These are phyloP conservation scores for Boletus subcaerulescens DNA, from an alignment of 768 basidiomycete genomes.

Conservation along the genomic window DNA sequence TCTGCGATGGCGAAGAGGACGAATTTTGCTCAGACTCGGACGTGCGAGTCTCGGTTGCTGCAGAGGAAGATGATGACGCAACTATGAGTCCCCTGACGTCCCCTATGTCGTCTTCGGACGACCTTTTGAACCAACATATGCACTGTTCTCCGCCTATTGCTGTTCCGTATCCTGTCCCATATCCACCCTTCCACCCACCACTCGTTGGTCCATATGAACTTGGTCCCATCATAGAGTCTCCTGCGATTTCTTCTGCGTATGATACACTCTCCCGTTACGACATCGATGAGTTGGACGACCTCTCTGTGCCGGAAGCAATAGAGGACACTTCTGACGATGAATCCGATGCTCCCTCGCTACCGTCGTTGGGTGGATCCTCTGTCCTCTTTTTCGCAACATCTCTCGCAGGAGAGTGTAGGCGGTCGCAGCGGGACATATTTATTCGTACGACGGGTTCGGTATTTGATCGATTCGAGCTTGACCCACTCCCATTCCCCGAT, in stretches of 20 bases:
- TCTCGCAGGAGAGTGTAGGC: conserved; percentile 50
- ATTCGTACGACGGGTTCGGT: conserved; percentile 56
- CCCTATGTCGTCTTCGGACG: conserved; percentile 77
- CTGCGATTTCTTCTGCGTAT: conserved; percentile 41
- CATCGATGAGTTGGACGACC: conserved; percentile 62
- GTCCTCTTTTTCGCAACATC: conserved; percentile 51
- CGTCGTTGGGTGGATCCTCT: conserved; percentile 57
- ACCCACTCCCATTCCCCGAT: conserved; percentile 67
- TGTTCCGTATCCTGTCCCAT: conserved; percentile 60
- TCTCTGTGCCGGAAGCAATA: conserved; percentile 74
- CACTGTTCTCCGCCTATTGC: conserved; percentile 48
- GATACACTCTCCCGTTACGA: conserved; percentile 64
- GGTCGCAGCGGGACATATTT: conserved; percentile 56
- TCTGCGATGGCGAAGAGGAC: conserved; percentile 71
- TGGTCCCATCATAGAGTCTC: conserved; percentile 41
- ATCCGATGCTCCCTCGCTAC: conserved; percentile 67
- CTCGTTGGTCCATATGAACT: conserved; percentile 52
- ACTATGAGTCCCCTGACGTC: conserved; percentile 61
- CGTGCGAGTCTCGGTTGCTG: conserved; percentile 43
- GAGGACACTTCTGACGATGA: conserved; percentile 86
- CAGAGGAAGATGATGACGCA: conserved; percentile 58
- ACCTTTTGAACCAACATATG: conserved; percentile 54
- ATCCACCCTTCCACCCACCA: conserved; percentile 61
- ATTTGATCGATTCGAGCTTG: conserved; percentile 65
- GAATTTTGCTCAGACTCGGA: conserved; percentile 49